Conservation (phyloP, 2,329 filamentous ascomycete species). For the Arthrobotrys musiformis region DNA sequence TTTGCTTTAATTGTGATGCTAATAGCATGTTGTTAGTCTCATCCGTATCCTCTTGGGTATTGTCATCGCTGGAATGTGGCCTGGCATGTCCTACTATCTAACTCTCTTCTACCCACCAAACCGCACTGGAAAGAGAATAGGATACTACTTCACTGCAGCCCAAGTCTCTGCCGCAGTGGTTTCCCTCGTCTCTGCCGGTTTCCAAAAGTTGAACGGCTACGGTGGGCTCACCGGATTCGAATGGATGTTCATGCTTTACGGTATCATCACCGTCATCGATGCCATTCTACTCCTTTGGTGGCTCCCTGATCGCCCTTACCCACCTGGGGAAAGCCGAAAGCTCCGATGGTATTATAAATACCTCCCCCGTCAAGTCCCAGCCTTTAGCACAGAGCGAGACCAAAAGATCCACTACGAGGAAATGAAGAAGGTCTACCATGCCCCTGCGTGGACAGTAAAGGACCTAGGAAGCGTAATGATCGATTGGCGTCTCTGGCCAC, state of each 20-base stretch:
- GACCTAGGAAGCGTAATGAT: conserved; percentile 77
- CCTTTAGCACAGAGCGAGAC: conserved; percentile 76
- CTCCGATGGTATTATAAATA: conserved; percentile 67
- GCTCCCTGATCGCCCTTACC: conserved; percentile 83
- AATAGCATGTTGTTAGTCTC: conserved; percentile 65
- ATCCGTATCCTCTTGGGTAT: conserved; percentile 84
- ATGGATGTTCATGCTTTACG: conserved; percentile 94
- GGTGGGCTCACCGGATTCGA: conserved; percentile 82
- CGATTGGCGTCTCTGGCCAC: conserved; percentile 89
- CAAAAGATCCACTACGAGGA: conserved; percentile 85
- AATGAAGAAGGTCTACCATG: conserved; percentile 80
- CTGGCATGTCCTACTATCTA: conserved; percentile 91
- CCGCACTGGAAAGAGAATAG: conserved; percentile 85
- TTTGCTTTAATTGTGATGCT: conserved; percentile 40
- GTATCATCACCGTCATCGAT: conserved; percentile 76
- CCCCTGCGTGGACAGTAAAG: conserved; percentile 75
- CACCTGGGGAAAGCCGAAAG: conserved; percentile 66
- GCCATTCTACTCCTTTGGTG: conserved; percentile 84
- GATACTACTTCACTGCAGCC: conserved; percentile 86
- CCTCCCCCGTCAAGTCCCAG: conserved; percentile 76
- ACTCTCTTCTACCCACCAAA: conserved; percentile 92
- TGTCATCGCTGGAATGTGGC: conserved; percentile 94
- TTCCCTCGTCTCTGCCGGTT: conserved; percentile 87
- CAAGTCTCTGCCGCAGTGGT: conserved; percentile 91
- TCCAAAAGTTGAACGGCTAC: conserved; percentile 87